These are phyloP conservation scores for Solanum pennellii DNA, from an alignment of 257 asterid genomes.

Conservation along the genomic window DNA sequence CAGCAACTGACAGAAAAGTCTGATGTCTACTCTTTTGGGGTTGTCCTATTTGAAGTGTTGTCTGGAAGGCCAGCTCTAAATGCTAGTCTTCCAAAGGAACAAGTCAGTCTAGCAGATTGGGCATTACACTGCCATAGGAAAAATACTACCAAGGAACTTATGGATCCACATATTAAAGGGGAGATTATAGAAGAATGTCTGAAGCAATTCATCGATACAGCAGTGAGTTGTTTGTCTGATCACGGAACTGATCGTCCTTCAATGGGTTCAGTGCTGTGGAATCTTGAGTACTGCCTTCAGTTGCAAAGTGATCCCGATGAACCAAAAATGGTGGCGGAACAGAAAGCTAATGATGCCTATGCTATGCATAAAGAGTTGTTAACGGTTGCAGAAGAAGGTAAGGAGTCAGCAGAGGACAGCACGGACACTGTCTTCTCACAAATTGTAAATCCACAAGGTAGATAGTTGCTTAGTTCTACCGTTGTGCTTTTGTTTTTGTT, in stretches of 20 bases:
- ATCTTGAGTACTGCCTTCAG: slow-evolving; percentile 47
- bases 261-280: slow-evolving; percentile 64
- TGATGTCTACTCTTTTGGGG: slow-evolving; percentile 73
- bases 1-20: slow-evolving; percentile 69
- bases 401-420: slow-evolving; percentile 5
- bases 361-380: slow-evolving; percentile 20
- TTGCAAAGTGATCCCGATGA: slow-evolving; percentile 33
- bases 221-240: slow-evolving; percentile 51
- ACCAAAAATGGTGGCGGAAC: slow-evolving; percentile 16
- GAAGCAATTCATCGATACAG: slow-evolving; percentile 35
- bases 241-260: slow-evolving; percentile 49
- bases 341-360: slow-evolving; percentile 21
- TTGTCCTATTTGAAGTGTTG: slow-evolving; percentile 53
- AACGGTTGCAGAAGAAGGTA: slow-evolving; percentile 16
- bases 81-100: slow-evolving; percentile 43
- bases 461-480: slow-evolving; percentile 8
- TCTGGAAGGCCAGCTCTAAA: slow-evolving; percentile 58
- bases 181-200: slow-evolving; percentile 36
- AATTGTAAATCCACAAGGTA: slow-evolving; percentile 15
- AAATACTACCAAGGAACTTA: slow-evolving; percentile 17
- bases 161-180: slow-evolving; percentile 34
- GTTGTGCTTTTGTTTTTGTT: neutral
- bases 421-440: slow-evolving; percentile 9
- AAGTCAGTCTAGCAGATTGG: slow-evolving; percentile 68
- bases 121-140: slow-evolving; percentile 16